Conservation (phyloP, 257 asterid genomes). For the Nicotiana attenuata region DNA sequence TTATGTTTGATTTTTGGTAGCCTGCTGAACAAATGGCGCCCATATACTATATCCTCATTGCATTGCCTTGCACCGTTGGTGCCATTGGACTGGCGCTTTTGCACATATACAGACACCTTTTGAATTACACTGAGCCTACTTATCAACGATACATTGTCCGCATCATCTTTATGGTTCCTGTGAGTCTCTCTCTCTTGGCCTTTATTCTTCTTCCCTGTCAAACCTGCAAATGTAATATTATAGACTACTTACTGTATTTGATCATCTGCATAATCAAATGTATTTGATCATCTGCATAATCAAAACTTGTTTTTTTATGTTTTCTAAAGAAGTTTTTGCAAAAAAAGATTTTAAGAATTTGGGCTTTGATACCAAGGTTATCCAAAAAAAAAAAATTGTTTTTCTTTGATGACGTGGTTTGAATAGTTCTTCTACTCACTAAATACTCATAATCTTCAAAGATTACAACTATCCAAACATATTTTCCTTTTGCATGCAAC, state of each 20-base stretch:
- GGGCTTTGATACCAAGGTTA: no score
- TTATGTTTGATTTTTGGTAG: conserved; percentile 7
- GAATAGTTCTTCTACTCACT: not conserved
- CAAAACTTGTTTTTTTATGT: not conserved
- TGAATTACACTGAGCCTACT: conserved; percentile 94
- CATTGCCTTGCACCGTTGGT: conserved; percentile 85
- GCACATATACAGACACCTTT: conserved; percentile 81
- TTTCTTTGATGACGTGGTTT: no score
- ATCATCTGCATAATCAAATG: not conserved
- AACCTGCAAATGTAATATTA: not conserved
- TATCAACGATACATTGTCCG: conserved; percentile 96
- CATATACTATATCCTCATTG: conserved; percentile 61
- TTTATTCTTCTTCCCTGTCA: not conserved
- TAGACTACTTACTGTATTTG: not conserved
- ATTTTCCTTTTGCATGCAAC: not conserved
- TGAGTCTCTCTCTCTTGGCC: conserved; percentile 33
- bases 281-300: not conserved
- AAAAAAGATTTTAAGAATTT: not conserved
- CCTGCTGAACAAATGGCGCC: conserved; percentile 57
- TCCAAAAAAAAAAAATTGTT: no score
- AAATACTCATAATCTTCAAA: not conserved
- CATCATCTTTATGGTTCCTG: conserved; percentile 97
- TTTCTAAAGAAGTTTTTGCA: not conserved
- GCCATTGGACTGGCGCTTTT: conserved; percentile 66
- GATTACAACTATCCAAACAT: not conserved